Percentiles rank a stretch among this genome's conserved stretches.
Conservation (phyloP, 1,284 basidiomycete species). For the Schizopora paradoxa region DNA sequence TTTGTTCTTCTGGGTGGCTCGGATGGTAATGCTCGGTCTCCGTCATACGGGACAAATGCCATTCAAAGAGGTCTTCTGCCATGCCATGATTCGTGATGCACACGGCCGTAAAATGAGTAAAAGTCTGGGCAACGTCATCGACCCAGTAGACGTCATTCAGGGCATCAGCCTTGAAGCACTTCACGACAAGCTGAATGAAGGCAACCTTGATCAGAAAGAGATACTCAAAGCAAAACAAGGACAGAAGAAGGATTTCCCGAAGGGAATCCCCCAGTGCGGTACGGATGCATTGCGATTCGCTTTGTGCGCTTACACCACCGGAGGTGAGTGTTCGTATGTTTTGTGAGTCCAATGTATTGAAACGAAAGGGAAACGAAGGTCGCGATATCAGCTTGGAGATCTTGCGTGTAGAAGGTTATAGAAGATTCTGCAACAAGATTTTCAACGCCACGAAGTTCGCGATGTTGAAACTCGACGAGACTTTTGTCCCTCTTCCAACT, state of each 20-base stretch:
- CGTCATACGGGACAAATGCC: conserved; percentile 89
- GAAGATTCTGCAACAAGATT: conserved; percentile 99
- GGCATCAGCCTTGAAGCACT: conserved; percentile 82
- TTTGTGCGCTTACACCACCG: conserved; percentile 89
- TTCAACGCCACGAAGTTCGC: conserved; percentile 99
- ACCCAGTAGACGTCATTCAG: conserved; percentile 94
- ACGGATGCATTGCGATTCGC: conserved; percentile 96
- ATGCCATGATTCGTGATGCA: conserved; percentile 98
- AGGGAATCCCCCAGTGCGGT: conserved; percentile 98
- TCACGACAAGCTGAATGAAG: conserved; percentile 83
- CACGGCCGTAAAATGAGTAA: conserved; percentile 99
- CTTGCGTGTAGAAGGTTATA: conserved; percentile 95
- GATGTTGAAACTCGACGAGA: conserved; percentile 86
- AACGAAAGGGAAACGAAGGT: conserved; percentile 44
- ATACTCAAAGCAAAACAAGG: conserved; percentile 87
- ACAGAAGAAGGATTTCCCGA: conserved; percentile 99
- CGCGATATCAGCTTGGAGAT: conserved; percentile 97
- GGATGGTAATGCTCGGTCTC: conserved; percentile 95
- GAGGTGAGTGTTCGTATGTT: conserved; percentile 33
- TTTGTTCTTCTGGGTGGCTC: conserved; percentile 98
- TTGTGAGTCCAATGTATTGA: not conserved
- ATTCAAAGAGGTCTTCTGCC: conserved; percentile 97
- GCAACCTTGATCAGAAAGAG: conserved; percentile 94
- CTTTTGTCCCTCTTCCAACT: conserved; percentile 70
- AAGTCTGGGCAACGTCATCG: conserved; percentile 96